These are phyloP conservation scores for Schwanniomyces etchellsii DNA, from an alignment of 1,139 yeast species.

Conservation along the genomic window DNA sequence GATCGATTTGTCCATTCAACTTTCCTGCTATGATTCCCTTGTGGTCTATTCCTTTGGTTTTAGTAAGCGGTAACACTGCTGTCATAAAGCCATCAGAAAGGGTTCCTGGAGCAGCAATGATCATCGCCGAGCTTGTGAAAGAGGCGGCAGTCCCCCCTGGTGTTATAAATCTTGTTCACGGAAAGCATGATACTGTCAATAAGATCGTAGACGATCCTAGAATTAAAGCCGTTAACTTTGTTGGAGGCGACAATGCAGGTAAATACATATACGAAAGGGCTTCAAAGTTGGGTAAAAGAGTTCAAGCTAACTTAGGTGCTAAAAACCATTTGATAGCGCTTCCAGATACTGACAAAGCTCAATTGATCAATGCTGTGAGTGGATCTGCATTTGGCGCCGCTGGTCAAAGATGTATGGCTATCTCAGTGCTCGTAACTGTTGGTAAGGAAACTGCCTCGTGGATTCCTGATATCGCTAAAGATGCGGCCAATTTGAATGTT, in stretches of 20 bases:
- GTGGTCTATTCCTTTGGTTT: conserved; percentile 73
- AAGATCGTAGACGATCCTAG: conserved; percentile 71
- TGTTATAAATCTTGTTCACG: conserved; percentile 70
- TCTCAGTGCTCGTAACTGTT: conserved; percentile 70
- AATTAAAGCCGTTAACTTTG: conserved; percentile 74
- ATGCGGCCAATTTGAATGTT: conserved; percentile 53
- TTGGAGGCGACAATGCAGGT: conserved; percentile 75
- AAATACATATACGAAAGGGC: conserved; percentile 67
- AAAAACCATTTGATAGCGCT: conserved; percentile 70
- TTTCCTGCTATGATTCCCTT: conserved; percentile 86
- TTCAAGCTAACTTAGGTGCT: conserved; percentile 75
- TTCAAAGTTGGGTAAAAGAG: conserved; percentile 66
- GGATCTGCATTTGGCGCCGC: conserved; percentile 87
- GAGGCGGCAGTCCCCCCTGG: conserved; percentile 82
- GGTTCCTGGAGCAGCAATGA: conserved; percentile 75
- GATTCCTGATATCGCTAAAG: conserved; percentile 55
- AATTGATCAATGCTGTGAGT: conserved; percentile 60
- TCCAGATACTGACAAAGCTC: conserved; percentile 68
- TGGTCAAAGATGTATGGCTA: conserved; percentile 84
- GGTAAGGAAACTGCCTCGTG: conserved; percentile 58
- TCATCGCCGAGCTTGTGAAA: conserved; percentile 66
- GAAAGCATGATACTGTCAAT: conserved; percentile 71
- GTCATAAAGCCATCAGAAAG: conserved; percentile 76
- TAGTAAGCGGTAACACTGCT: conserved; percentile 76
- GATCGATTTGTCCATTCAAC: conserved; percentile 71